These are phyloP conservation scores for Sclerotinia sclerotiorum DNA, from an alignment of 2,329 filamentous ascomycete species.

Conservation along the genomic window DNA sequence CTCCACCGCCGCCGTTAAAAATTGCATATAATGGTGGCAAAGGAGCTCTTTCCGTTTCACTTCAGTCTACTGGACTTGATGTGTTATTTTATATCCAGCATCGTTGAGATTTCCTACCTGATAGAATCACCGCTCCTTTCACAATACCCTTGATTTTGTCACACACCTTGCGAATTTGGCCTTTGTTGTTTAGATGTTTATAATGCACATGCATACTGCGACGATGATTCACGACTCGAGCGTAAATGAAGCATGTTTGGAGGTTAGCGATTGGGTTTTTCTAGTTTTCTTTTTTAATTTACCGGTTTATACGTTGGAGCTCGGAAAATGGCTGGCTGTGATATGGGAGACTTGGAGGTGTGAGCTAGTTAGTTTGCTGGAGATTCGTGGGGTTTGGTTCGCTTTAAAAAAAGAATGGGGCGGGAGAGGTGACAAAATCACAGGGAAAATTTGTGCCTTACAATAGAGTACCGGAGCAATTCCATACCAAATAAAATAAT, in stretches of 20 bases:
- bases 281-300: constrained; percentile 19
- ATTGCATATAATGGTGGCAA: neutral
- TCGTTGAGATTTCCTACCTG: constrained; percentile 9
- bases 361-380: constrained; percentile 7
- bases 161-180: constrained; percentile 15
- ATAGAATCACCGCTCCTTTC: neutral
- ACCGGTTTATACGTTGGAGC: constrained; percentile 1
- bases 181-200: constrained; percentile 20
- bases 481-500: constrained; percentile 15
- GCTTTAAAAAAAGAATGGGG: constrained; percentile 18
- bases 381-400: constrained; percentile 13
- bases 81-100: constrained; percentile 9
- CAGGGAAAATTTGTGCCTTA: constrained; percentile 13
- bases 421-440: constrained; percentile 10
- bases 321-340: neutral
- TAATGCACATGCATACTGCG: constrained; percentile 23
- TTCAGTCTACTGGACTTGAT: neutral
- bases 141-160: constrained; percentile 11
- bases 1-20: neutral
- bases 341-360: neutral
- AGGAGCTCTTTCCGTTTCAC: neutral
- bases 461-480: constrained; percentile 17
- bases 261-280: constrained; percentile 35
- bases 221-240: constrained; percentile 26
- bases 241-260: constrained; percentile 35